Conservation (phyloP, 306 rosid genomes). For the Ceratonia siliqua region DNA sequence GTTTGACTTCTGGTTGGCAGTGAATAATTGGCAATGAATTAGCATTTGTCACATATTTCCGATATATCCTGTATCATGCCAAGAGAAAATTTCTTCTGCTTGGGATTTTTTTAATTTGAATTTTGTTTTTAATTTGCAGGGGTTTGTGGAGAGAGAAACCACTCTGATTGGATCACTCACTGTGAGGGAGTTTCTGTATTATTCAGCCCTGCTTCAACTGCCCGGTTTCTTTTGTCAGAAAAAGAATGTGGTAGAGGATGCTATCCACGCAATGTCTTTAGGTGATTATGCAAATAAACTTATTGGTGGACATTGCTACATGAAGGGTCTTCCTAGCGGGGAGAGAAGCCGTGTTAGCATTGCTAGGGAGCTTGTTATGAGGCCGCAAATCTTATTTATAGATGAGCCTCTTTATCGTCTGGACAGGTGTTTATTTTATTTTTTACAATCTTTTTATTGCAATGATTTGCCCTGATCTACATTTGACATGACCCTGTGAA, state of each 20-base stretch:
- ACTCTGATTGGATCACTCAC: slow-evolving; percentile 94
- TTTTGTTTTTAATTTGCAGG: slow-evolving; percentile 53
- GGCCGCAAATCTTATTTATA: slow-evolving; percentile 86
- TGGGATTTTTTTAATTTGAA: slow-evolving; percentile 16
- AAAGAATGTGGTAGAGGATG: slow-evolving; percentile 92
- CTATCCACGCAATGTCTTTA: slow-evolving; percentile 91
- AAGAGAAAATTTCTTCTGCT: background rate
- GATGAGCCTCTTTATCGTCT: slow-evolving; percentile 97
- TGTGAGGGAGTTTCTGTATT: slow-evolving; percentile 88
- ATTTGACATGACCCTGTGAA: background rate
- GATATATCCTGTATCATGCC: background rate
- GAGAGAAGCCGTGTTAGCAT: slow-evolving; percentile 93
- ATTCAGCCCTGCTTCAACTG: slow-evolving; percentile 92
- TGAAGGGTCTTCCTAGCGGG: slow-evolving; percentile 96
- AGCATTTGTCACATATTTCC: background rate
- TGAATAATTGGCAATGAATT: background rate
- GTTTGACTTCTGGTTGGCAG: background rate
- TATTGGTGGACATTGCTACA: slow-evolving; percentile 92
- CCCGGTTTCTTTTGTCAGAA: slow-evolving; percentile 97
- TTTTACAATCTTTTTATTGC: background rate
- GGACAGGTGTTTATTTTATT: slow-evolving; percentile 64
- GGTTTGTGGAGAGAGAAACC: slow-evolving; percentile 90
- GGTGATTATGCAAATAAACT: slow-evolving; percentile 89
- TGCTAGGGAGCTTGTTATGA: slow-evolving; percentile 98
- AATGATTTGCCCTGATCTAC: background rate